phyloP scores from a whole-genome alignment of 2,329 filamentous ascomycete genomes.

The Thelonectria blattea region DNA sequence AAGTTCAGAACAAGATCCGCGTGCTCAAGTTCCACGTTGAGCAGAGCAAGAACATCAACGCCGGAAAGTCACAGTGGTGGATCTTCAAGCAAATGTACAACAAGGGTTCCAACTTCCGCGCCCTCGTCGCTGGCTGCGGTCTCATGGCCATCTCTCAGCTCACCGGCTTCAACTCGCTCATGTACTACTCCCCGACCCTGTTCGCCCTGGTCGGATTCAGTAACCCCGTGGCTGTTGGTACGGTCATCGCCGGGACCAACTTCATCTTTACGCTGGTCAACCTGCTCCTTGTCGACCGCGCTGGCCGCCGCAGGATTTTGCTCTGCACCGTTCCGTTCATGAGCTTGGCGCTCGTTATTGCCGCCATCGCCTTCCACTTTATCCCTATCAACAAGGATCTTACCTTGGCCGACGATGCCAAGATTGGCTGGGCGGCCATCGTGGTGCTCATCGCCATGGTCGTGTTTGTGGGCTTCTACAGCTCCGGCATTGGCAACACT shows the following conservation, averaged over 20 bases:
- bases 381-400: conserved; percentile 51
- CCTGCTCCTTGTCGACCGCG: conserved; percentile 51
- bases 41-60: conserved; percentile 46
- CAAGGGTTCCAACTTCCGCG: conserved; percentile 51
- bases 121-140: conserved; percentile 53
- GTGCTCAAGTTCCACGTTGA: conserved; percentile 48
- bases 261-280: conserved; percentile 58
- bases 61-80: conserved; percentile 49
- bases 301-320: conserved; percentile 53
- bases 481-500: conserved; percentile 52
- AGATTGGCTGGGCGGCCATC: conserved; percentile 44
- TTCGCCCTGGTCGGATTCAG: conserved; percentile 57
- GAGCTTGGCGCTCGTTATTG: conserved; percentile 48
- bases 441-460: conserved; percentile 49
- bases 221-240: conserved; percentile 54
- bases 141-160: conserved; percentile 60
- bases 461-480: conserved; percentile 44
- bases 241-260: conserved; percentile 52
- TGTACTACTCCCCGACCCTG: conserved; percentile 57
- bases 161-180: conserved; percentile 58
- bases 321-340: conserved; percentile 53
- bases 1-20: conserved; percentile 52
- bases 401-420: conserved; percentile 43
- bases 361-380: conserved; percentile 49
- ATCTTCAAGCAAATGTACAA: conserved; percentile 54